Evolutionary conservation across 1,139 yeast genomes (phyloP), one percentile per base, ranked within the genome.

Genomic region (Torulaspora globosa): DNA sequence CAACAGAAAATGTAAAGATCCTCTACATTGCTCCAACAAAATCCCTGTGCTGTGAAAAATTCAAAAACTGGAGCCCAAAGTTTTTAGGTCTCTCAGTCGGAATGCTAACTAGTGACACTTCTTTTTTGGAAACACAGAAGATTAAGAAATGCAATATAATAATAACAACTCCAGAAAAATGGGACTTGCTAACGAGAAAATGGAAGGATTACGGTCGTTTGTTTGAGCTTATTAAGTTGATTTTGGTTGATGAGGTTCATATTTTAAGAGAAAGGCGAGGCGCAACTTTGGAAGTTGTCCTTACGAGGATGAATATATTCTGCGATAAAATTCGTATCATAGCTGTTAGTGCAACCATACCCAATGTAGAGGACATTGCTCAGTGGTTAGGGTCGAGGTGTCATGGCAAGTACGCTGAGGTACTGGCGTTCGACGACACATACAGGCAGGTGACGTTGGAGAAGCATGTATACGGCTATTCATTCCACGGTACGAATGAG

Each of bases 131-230:
- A 43, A 57, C 72, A 2, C 75, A 71, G 5, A 66, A 61, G 18
- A 74, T 74, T 0, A 69, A 69, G 49, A 68, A 59, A 23, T 69
- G 76, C 3, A 72, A 73, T 40, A 66, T 78, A 3, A 72, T 78
- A 8, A 69, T 78, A 8, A 71, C 80, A 1, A 78, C 82, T 0
- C 81, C 82, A 1, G 82, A 78, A 58, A 78, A 77, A 59, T 76
- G 80, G 80, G 82, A 78, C 52, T 60, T 71, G 39, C 59, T 76
- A 43, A 75, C 81, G 0, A 65, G 81, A 50, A 69, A 69, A 51
- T 74, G 80, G 79, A 53, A 62, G 3, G 78, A 75, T 49, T 69
- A 70, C 45, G 53, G 62, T 2, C 67, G 60, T 30, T 50, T 74
- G n/a, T 67, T 75, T 39, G 67, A 65, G 14, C 53, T 69, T 33